These are phyloP conservation scores for Fragaria nilgerrensis DNA, from an alignment of 306 rosid genomes.

Conservation along the genomic window DNA sequence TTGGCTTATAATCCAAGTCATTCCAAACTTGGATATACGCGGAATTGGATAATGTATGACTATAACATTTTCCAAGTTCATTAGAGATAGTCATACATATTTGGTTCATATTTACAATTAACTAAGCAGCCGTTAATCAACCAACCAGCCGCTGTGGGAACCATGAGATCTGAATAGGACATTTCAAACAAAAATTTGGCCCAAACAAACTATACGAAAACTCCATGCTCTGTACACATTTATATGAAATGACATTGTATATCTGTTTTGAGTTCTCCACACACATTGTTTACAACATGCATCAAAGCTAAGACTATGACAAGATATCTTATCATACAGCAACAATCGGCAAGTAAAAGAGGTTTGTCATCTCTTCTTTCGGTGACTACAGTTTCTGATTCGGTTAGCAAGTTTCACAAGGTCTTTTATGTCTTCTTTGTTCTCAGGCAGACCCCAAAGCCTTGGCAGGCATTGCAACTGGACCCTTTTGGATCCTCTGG, in stretches of 20 bases:
- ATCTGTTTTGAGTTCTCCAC: background rate
- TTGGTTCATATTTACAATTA: background rate
- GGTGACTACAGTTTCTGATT: conserved; percentile 7
- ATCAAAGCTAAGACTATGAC: background rate
- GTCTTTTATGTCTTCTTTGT: background rate
- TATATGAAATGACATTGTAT: background rate
- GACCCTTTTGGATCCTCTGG: conserved; percentile 30
- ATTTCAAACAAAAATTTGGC: background rate
- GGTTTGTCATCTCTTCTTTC: background rate
- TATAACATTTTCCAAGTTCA: no score
- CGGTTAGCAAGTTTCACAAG: background rate
- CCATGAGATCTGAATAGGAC: background rate
- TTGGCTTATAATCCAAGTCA: background rate
- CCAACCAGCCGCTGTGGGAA: background rate
- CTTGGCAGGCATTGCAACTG: conserved; percentile 30
- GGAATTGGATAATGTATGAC: background rate
- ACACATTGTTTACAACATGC: background rate
- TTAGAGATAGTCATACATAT: no score
- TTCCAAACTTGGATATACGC: background rate
- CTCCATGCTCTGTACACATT: background rate
- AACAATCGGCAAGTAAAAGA: background rate
- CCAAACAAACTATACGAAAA: background rate
- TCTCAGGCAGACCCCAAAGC: conserved; percentile 22
- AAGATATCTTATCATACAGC: conserved; percentile 1
- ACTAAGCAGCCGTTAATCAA: background rate